Percentiles rank a stretch among this genome's conserved stretches.
Conservation (phyloP, 2,329 filamentous ascomycete species). For the Grosmannia serpens region DNA sequence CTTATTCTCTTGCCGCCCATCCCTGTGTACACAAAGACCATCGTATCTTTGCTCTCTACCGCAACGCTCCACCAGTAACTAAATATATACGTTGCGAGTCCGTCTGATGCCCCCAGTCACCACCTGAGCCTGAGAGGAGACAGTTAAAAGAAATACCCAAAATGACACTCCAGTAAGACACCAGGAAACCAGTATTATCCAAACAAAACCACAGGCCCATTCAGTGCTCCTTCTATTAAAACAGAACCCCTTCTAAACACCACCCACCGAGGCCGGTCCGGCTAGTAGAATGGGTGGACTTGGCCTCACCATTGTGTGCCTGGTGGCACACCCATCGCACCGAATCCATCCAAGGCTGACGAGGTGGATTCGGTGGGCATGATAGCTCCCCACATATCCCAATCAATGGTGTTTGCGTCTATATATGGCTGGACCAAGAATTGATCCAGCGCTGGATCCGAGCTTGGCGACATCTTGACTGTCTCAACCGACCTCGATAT, state of each 20-base stretch:
- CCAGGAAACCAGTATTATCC: not conserved
- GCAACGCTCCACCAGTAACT: not conserved
- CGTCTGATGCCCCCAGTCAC: not conserved
- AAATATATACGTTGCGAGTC: not conserved
- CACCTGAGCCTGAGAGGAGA: not conserved
- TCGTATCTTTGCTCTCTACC: not conserved
- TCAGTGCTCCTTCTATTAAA: not conserved
- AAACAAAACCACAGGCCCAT: not conserved
- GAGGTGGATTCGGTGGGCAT: constrained; percentile 2
- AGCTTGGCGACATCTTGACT: not conserved
- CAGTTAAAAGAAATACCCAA: not conserved
- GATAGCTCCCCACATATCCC: constrained; percentile 30
- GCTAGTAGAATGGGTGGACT: not conserved
- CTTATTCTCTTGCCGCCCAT: no score
- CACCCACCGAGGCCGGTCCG: not conserved
- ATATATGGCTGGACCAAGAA: constrained; percentile 30
- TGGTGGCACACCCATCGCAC: not conserved
- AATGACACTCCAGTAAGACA: not conserved
- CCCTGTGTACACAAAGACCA: no score
- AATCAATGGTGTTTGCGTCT: constrained; percentile 31
- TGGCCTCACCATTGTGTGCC: not conserved
- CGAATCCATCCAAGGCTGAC: constrained; percentile 13
- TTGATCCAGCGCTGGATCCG: constrained; percentile 26
- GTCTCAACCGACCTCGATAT: not conserved
- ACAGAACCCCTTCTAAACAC: not conserved